Evolutionary conservation across 345 rosid genomes (phyloP).

Genomic region (Mercurialis annua): DNA sequence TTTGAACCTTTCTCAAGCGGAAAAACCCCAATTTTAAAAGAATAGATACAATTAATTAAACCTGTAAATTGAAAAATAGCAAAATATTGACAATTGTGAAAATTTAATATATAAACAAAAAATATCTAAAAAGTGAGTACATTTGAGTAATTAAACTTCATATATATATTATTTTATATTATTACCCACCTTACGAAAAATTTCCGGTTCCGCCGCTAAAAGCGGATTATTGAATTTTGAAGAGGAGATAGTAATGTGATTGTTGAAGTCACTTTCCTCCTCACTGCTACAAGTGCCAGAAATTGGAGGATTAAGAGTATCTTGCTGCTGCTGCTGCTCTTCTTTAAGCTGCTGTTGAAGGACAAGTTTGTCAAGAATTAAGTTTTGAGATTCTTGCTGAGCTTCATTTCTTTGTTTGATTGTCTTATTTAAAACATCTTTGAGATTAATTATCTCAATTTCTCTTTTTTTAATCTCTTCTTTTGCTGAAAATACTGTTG

Average conservation of each 20-base stretch:
- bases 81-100: no score
- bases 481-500: conserved; percentile 40
- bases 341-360: conserved; percentile 26
- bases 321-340: conserved; percentile 11
- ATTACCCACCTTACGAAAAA: no score
- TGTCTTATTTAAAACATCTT: conserved; percentile 34
- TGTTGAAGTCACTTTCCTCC: conserved; percentile 30
- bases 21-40: no score
- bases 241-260: conserved; percentile 3
- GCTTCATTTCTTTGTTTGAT: conserved; percentile 48
- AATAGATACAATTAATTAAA: no score
- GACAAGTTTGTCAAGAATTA: conserved; percentile 32
- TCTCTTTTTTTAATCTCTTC: conserved; percentile 50
- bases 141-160: no score
- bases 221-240: conserved; percentile 12
- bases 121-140: no score
- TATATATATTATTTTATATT: no score
- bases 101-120: no score
- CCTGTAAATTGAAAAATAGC: no score
- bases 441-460: conserved; percentile 38
- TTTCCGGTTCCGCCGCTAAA: no score
- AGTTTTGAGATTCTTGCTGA: conserved; percentile 28
- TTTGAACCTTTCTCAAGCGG: no score
- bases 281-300: conserved; percentile 29
- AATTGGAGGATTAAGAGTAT: conserved; percentile 19